phyloP scores from a whole-genome alignment of 805 yeast genomes.

The Candida silvatica region DNA sequence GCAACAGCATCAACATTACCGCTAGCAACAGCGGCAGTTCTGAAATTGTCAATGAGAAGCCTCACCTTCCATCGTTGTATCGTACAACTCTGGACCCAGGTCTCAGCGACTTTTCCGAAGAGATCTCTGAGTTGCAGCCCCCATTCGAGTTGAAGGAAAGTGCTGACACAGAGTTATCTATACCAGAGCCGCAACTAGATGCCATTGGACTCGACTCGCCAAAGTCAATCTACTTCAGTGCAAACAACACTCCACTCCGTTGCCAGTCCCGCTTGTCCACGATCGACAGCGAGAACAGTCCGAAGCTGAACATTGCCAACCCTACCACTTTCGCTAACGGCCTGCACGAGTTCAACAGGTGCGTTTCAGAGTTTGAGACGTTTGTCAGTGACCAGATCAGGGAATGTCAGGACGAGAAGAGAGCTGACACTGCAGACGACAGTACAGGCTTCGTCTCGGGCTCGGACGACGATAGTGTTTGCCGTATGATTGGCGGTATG shows the following conservation, averaged over 20 bases:
- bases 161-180: no score
- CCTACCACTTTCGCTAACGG: slow-evolving; percentile 1
- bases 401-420: not conserved
- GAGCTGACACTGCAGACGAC: not conserved
- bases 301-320: not conserved
- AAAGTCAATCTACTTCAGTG: not conserved
- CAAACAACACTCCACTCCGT: not conserved
- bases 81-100: not conserved
- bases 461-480: not conserved
- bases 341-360: slow-evolving; percentile 3
- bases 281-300: not conserved
- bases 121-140: not conserved
- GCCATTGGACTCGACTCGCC: not conserved
- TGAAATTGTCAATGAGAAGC: not conserved
- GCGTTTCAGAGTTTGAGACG: slow-evolving; percentile 2
- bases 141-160: not conserved
- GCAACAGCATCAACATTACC: no score
- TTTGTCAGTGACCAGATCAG: not conserved
- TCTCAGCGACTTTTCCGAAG: not conserved
- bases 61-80: not conserved
- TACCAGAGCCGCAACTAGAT: not conserved
- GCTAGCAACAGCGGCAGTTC: no score
- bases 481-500: not conserved
- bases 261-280: no score
- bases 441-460: not conserved